These are phyloP conservation scores for Vicia faba DNA, from an alignment of 306 rosid species.

Conservation along the genomic window DNA sequence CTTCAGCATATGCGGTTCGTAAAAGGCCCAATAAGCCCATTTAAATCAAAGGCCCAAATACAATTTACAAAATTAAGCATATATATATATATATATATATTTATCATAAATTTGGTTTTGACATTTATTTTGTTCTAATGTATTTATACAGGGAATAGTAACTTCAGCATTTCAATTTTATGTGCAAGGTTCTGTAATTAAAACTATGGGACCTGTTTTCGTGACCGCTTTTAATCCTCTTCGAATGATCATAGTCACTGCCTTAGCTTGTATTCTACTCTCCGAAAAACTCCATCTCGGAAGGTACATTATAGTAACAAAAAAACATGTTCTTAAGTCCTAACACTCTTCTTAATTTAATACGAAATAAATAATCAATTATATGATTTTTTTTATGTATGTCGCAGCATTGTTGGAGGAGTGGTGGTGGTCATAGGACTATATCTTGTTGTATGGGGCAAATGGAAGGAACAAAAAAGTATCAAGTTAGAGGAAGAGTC, in stretches of 20 bases:
- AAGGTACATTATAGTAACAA: constrained; percentile 69
- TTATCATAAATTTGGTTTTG: neutral
- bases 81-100: neutral
- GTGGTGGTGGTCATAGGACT: constrained; percentile 39
- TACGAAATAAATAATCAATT: neutral
- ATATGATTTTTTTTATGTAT: constrained; percentile 10
- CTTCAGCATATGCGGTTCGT: constrained; percentile 62
- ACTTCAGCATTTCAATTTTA: constrained; percentile 69
- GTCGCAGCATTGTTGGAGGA: constrained; percentile 44
- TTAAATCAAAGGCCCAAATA: neutral
- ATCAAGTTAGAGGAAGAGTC: neutral
- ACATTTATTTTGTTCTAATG: neutral
- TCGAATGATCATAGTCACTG: constrained; percentile 66
- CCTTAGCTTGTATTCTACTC: constrained; percentile 52
- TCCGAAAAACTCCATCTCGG: constrained; percentile 70
- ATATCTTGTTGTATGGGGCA: constrained; percentile 49
- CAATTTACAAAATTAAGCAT: neutral
- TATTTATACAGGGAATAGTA: constrained; percentile 54
- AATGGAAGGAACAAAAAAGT: constrained; percentile 38
- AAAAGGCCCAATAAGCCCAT: neutral
- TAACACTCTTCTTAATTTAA: neutral
- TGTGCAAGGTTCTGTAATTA: constrained; percentile 67
- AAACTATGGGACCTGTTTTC: constrained; percentile 67
- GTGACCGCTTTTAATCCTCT: constrained; percentile 79
- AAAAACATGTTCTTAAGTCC: too few relatives aligned